Base-by-base conservation (phyloP, 2,329 filamentous ascomycete species). In the Pseudogymnoascus sp. region DNA sequence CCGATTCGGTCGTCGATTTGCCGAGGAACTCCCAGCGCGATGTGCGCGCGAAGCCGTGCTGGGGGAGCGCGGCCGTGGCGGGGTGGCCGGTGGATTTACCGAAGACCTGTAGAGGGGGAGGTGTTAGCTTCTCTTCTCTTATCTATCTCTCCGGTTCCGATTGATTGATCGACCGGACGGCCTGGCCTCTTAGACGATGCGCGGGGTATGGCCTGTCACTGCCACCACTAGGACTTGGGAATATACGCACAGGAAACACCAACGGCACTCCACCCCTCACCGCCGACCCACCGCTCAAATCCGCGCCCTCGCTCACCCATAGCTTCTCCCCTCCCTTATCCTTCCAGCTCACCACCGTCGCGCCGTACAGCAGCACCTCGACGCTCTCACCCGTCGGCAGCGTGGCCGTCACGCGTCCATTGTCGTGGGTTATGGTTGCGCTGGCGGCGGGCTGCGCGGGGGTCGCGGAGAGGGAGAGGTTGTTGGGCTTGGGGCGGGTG, bases 321-420 rank as follows among this genome's bases (percentile, higher is more conserved):
- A 97, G 82, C 77, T 92, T 92, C 79, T 97, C 93, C 63, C 85
- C 78, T 59, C 89, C 89, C 64, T 83, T 80, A 73, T 89, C 88
- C 81, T 95, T 96, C 95, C 95, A 99, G 76, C 89, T 95, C 65
- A 90, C 87, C 59, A 99, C 89, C 0, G 93, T 97, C 10, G 95
- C 95, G 64, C 95, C 95, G 72, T 90, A 90, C n/a, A 97, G 85
- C 65, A 96, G 81, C 38, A 99, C 82, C 68, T 91, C 87, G 69
- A 96, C 85, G 63, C 86, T 90, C 78, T 97, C 93, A 69, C 93
- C 93, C 0, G 91, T 89, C 40, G 92, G 90, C 47, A 97, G 84
- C 31, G 82, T 83, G 35, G 93, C 93, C n/a, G 84, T 83, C 61
- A 97, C 87, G 65, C 85, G 85, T 65, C 83, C 83, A 76, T 87